Evolutionary conservation across 1,284 basidiomycete genomes (phyloP).

Genomic region (Sporisorium graminicola): DNA sequence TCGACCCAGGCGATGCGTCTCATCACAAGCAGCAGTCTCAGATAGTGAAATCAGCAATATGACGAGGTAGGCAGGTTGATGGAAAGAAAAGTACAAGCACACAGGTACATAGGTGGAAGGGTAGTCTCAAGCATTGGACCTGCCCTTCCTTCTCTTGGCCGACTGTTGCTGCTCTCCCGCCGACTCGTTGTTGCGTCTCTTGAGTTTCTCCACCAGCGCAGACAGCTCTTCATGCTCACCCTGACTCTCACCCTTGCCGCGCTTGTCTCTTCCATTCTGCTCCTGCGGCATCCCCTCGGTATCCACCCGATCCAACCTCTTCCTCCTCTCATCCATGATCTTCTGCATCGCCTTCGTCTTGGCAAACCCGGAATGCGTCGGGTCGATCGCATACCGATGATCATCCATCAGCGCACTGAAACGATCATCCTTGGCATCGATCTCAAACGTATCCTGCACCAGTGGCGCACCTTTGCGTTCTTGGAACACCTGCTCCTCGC

Average conservation of each 20-base stretch:
- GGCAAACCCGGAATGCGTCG: constrained; percentile 79
- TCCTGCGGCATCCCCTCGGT: constrained; percentile 2
- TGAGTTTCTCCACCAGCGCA: constrained; percentile 42
- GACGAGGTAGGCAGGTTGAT: background rate
- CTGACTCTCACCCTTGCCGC: background rate
- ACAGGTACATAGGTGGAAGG: background rate
- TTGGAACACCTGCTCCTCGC: constrained; percentile 43
- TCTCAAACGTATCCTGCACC: constrained; percentile 74
- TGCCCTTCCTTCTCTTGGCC: constrained; percentile 31
- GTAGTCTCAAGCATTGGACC: background rate
- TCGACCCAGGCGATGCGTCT: background rate
- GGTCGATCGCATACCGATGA: constrained; percentile 93
- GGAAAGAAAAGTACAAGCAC: background rate
- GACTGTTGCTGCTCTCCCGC: constrained; percentile 6
- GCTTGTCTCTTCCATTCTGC: background rate
- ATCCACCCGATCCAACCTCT: constrained; percentile 23
- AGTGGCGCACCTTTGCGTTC: constrained; percentile 70
- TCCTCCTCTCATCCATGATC: constrained; percentile 59
- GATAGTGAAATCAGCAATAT: background rate
- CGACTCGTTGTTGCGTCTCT: constrained; percentile 22
- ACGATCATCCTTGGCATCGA: constrained; percentile 88
- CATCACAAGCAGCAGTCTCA: background rate
- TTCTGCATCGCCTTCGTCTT: constrained; percentile 67
- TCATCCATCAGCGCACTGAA: constrained; percentile 91
- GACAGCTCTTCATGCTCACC: constrained; percentile 19